phyloP scores from a whole-genome alignment of 768 basidiomycete species.

The Termitomyces bulborhizus region DNA sequence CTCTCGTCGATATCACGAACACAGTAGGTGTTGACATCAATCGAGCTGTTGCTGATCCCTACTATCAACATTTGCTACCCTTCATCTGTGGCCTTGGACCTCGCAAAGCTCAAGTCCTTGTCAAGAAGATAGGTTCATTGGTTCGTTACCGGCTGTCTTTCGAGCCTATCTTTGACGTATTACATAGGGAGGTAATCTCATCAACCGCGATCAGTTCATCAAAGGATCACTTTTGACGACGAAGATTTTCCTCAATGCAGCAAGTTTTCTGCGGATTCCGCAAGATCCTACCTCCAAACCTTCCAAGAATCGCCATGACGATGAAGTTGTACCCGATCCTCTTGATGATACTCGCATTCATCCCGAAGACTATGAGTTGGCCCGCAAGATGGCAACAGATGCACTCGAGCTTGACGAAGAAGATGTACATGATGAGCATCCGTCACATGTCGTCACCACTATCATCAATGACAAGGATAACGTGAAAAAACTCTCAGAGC shows the following conservation, averaged over 20 bases:
- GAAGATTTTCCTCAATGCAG: slow-evolving; percentile 88
- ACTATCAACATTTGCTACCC: slow-evolving; percentile 84
- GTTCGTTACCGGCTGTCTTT: slow-evolving; percentile 36
- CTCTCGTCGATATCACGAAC: slow-evolving; percentile 86
- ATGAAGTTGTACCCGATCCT: slow-evolving; percentile 76
- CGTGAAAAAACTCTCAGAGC: slow-evolving; percentile 76
- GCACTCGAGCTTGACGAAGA: slow-evolving; percentile 97
- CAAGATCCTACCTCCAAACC: slow-evolving; percentile 63
- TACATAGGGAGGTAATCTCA: slow-evolving; percentile 73
- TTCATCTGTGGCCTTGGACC: slow-evolving; percentile 94
- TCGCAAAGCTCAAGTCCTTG: slow-evolving; percentile 80
- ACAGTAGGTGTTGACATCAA: slow-evolving; percentile 96
- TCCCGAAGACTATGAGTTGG: slow-evolving; percentile 95
- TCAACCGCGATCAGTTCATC: slow-evolving; percentile 87
- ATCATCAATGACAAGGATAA: slow-evolving; percentile 83
- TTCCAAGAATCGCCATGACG: slow-evolving; percentile 58
- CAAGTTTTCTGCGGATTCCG: slow-evolving; percentile 84
- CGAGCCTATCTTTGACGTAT: background rate
- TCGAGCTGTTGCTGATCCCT: slow-evolving; percentile 79
- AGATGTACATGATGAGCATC: slow-evolving; percentile 87
- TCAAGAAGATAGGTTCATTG: slow-evolving; percentile 72
- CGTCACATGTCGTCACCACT: slow-evolving; percentile 80
- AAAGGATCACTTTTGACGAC: slow-evolving; percentile 74
- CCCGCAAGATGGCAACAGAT: slow-evolving; percentile 97
- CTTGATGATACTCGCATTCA: slow-evolving; percentile 95